These are phyloP conservation scores for Arabidopsis thaliana DNA, from an alignment of 345 rosid genomes.

Conservation along the genomic window TAIR10.1 NC_003070.9:4857501-4858000, in stretches of 20 bases:
- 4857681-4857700: slow-evolving; percentile 69
- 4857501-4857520: not conserved
- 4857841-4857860: slow-evolving; percentile 50
- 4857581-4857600: slow-evolving; percentile 9
- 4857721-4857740: slow-evolving; percentile 70
- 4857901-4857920: slow-evolving; percentile 24
- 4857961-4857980: not conserved
- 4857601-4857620: slow-evolving; percentile 45
- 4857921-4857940: slow-evolving; percentile 36
- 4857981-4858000: slow-evolving; percentile 4
- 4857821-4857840: slow-evolving; percentile 20
- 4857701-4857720: slow-evolving; percentile 73
- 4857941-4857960: not conserved
- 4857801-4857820: not conserved
- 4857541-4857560: not conserved
- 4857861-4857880: slow-evolving; percentile 31
- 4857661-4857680: slow-evolving; percentile 98
- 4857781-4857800: slow-evolving; percentile 1
- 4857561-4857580: not conserved
- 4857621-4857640: slow-evolving; percentile 59
- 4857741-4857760: slow-evolving; percentile 86
- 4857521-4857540: not conserved
- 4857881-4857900: slow-evolving; percentile 31
- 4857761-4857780: not conserved
- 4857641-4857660: slow-evolving; percentile 74